Base-by-base conservation (phyloP, 176 grass and related monocot species). In the Oryza longistaminata region DNA sequence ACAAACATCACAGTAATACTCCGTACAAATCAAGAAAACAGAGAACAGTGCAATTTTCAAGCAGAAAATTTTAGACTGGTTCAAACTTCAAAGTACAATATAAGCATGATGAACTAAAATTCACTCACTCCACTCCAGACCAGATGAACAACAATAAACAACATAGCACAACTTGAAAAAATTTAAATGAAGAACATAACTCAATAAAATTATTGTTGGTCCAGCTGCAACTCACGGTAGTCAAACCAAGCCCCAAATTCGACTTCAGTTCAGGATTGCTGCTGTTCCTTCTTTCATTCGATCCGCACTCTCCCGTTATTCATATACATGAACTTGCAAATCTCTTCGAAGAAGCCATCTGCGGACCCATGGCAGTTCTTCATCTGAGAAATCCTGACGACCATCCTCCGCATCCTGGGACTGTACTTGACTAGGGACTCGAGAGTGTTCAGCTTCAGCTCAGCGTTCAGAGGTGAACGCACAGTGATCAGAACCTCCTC, bases 301-400 rank as follows among this genome's bases (percentile, higher is more conserved):
- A 61, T 61, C 21, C 55, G 68, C 64, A 96, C 86, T 73, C 79
- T 81, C 13, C 33, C 87, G 15, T 78, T 67, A 64, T 92, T 96
- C 83, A 89, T 87, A 35, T 87, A 80, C 11, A 82, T 88, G 58
- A 99, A 94, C 80, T 91, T 99, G 93, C 88, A 96, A 82, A 96
- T 89, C 74, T 99, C 91, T 77, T 92, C 93, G 35, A 96, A 99
- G 82, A 99, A 99, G 68, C 95, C 93, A 84, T 99, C 96, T 64
- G 88, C 83, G 2, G 90, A 75, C 1, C 89, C 96, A 66, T 94
- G 89, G 61, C 91, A 92, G 65, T 94, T 99, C 86, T 99, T 99
- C 96, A 99, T 96, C 91, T 99, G 93, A 0, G 91, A 95, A 62
- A 99, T 90, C 79, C 96, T 88, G 78, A 99, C 88, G 53, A 92